Percentiles rank a stretch among this genome's conserved stretches.
Evolutionary conservation across 2,329 filamentous ascomycete genomes (phyloP).

Genomic region (Aspergillus transmontanensis): DNA sequence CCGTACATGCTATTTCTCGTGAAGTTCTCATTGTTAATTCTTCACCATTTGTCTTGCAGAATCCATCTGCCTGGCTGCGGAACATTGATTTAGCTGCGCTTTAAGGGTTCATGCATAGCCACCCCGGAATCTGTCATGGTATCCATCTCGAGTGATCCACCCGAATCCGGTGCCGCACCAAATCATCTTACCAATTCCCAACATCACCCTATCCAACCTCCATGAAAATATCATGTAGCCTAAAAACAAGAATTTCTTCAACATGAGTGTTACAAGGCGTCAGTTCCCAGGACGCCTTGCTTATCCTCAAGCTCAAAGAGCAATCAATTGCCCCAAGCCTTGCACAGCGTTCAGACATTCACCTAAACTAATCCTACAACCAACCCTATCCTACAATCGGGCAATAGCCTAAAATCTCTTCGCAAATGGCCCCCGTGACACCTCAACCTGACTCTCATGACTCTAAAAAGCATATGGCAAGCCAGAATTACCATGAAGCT

Average conservation of each 20-base stretch:
- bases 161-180: background rate
- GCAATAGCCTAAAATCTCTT: slow-evolving; percentile 6
- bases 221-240: background rate
- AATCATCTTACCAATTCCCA: background rate
- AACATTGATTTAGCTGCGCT: background rate
- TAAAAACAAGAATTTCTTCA: background rate
- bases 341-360: background rate
- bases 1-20: background rate
- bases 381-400: background rate
- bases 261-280: background rate
- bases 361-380: background rate
- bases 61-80: background rate
- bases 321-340: background rate
- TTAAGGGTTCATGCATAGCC: slow-evolving; percentile 5
- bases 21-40: background rate
- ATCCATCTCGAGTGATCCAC: background rate
- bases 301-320: background rate
- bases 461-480: slow-evolving; percentile 46
- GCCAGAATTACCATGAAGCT: slow-evolving; percentile 50
- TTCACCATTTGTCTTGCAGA: background rate
- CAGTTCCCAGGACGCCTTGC: background rate
- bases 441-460: slow-evolving; percentile 18
- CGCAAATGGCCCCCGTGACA: slow-evolving; percentile 14
- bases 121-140: slow-evolving; percentile 5
- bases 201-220: background rate